phyloP scores from a whole-genome alignment of 805 yeast species.

The Monosporozyma servazzii region DNA sequence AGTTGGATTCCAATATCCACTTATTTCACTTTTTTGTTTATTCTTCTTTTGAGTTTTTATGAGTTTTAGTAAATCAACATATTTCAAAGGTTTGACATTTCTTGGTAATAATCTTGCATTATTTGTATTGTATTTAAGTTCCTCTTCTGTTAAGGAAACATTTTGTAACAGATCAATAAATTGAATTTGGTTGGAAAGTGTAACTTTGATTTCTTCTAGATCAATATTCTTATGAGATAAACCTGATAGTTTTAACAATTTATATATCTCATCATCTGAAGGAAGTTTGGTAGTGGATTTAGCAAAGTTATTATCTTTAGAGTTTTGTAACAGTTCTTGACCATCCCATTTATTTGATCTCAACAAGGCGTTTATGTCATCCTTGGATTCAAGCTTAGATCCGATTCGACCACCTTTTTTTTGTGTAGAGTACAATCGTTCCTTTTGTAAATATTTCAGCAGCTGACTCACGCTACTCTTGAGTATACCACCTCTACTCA shows the following conservation, averaged over 20 bases:
- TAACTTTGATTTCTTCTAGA: constrained; percentile 24
- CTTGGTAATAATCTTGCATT: constrained; percentile 27
- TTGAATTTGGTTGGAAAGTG: constrained; percentile 41
- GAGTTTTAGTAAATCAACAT: constrained; percentile 24
- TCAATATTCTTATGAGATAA: constrained; percentile 28
- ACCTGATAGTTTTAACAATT: constrained; percentile 42
- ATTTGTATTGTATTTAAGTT: background rate
- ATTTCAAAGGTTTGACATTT: constrained; percentile 21
- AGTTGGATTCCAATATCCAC: constrained; percentile 37
- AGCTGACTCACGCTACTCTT: background rate
- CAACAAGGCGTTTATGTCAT: constrained; percentile 21
- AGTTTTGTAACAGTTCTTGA: constrained; percentile 12
- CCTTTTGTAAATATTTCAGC: background rate
- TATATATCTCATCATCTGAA: constrained; percentile 13
- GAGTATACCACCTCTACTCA: background rate
- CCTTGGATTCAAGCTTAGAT: constrained; percentile 12
- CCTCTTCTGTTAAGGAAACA: constrained; percentile 9
- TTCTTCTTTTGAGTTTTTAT: constrained; percentile 21
- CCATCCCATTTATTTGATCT: constrained; percentile 20
- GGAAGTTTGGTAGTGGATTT: background rate
- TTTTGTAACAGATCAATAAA: constrained; percentile 40
- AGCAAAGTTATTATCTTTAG: background rate
- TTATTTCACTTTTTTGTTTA: constrained; percentile 33
- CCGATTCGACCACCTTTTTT: constrained; percentile 8
- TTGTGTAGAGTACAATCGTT: background rate